Evolutionary conservation across 2,329 filamentous ascomycete genomes (phyloP).

Genomic region (Lasiodiplodia sp.): DNA sequence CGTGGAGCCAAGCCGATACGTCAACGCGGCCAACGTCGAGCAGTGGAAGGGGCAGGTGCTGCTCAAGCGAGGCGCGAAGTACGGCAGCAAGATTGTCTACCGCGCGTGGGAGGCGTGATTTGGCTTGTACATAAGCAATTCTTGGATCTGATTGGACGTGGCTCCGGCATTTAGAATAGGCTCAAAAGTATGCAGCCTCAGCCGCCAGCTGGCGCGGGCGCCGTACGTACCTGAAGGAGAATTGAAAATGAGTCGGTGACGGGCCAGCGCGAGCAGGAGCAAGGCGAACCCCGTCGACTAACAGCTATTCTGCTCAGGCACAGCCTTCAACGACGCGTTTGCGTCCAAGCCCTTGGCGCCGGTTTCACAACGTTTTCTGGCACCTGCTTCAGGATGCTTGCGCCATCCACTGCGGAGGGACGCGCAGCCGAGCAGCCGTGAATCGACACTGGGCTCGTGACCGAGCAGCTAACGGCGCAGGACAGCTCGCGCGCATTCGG

Average conservation of each 20-base stretch:
- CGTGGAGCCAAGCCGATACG: slow-evolving; percentile 88
- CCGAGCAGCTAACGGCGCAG: not conserved
- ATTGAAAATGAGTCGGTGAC: not conserved
- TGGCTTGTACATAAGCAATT: not conserved
- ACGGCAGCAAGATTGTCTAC: slow-evolving; percentile 83
- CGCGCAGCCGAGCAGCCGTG: slow-evolving; percentile 6
- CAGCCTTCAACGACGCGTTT: slow-evolving; percentile 14
- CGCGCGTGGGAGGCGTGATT: slow-evolving; percentile 73
- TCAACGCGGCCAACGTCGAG: slow-evolving; percentile 84
- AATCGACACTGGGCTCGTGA: not conserved
- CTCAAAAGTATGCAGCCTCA: slow-evolving; percentile 20
- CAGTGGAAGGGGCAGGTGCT: slow-evolving; percentile 81
- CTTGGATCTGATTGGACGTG: slow-evolving; percentile 16
- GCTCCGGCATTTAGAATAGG: slow-evolving; percentile 23
- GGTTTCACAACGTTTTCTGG: slow-evolving; percentile 20
- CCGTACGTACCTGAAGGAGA: not conserved
- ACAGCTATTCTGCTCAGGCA: not conserved
- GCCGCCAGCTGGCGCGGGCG: slow-evolving; percentile 18
- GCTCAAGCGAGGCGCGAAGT: slow-evolving; percentile 84
- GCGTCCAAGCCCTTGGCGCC: slow-evolving; percentile 15
- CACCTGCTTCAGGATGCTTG: slow-evolving; percentile 13
- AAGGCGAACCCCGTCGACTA: slow-evolving; percentile 2
- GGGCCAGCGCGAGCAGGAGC: slow-evolving; percentile 6
- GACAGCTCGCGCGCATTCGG: not conserved
- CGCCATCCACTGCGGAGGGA: not conserved